Conservation (phyloP, 805 yeast genomes). For the Barnettozyma salicaria region DNA sequence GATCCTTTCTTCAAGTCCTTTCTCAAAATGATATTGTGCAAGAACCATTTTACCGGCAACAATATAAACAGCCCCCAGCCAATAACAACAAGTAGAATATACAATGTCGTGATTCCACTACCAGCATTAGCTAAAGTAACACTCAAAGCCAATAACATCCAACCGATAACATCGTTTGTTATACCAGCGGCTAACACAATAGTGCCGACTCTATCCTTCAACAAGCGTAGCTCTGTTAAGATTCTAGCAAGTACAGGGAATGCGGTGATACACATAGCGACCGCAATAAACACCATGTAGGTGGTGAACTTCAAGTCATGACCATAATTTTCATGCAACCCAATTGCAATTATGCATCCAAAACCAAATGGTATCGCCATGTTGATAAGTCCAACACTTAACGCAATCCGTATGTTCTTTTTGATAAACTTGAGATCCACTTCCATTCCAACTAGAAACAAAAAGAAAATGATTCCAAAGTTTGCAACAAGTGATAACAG, state of each 20-base stretch:
- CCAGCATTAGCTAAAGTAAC: constrained; percentile 73
- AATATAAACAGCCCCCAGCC: constrained; percentile 65
- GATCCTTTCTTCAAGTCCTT: constrained; percentile 51
- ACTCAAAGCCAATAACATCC: constrained; percentile 72
- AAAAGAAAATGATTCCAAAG: constrained; percentile 65
- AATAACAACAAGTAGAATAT: constrained; percentile 55
- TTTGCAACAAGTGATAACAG: constrained; percentile 65
- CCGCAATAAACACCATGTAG: constrained; percentile 74
- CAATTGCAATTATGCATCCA: constrained; percentile 67
- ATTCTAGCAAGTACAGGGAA: constrained; percentile 81
- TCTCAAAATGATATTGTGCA: constrained; percentile 40
- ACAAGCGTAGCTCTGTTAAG: constrained; percentile 62
- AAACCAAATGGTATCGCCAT: constrained; percentile 77
- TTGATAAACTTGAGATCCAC: constrained; percentile 63
- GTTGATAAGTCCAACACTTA: constrained; percentile 62
- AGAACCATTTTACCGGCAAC: constrained; percentile 47
- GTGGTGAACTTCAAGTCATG: constrained; percentile 55
- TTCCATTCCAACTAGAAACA: constrained; percentile 75
- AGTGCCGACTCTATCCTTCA: constrained; percentile 66
- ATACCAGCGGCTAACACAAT: constrained; percentile 81
- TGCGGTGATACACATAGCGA: constrained; percentile 80
- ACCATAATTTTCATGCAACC: constrained; percentile 53
- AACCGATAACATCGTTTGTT: constrained; percentile 71
- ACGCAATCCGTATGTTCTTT: constrained; percentile 54
- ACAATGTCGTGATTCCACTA: constrained; percentile 61